phyloP scores from a whole-genome alignment of 192 early-diverging fungal genomes.

The Backusella tarrabulga region DNA sequence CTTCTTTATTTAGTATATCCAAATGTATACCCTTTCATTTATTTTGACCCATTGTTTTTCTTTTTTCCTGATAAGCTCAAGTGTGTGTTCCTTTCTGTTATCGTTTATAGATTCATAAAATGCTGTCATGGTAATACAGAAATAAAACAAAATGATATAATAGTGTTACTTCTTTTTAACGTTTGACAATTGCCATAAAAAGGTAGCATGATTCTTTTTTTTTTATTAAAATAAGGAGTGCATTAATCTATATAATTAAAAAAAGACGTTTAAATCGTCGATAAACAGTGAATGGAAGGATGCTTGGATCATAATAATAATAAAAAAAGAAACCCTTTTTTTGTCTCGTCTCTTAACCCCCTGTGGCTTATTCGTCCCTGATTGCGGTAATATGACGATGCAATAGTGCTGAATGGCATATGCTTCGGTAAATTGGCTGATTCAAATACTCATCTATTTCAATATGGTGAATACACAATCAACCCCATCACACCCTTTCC shows the following conservation, averaged over 20 bases:
- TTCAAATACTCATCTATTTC: neutral
- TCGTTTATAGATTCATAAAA: neutral
- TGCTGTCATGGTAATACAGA: neutral
- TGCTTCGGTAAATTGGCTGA: neutral
- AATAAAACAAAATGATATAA: neutral
- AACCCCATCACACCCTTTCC: neutral
- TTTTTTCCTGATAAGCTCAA: neutral
- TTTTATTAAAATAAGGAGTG: neutral
- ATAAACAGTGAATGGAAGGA: too few relatives aligned
- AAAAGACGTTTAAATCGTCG: too few relatives aligned
- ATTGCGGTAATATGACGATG: neutral
- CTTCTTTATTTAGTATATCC: neutral
- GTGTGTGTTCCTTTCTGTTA: neutral
- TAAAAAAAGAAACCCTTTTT: neutral
- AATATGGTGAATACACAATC: neutral
- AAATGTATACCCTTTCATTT: neutral
- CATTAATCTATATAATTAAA: too few relatives aligned
- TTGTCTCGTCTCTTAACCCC: neutral
- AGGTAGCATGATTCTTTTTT: neutral
- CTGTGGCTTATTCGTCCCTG: neutral
- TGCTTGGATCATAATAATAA: too few relatives aligned
- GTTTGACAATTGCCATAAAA: neutral
- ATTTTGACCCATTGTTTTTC: neutral
- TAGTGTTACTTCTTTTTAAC: neutral
- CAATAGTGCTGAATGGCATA: constrained; percentile 1